phyloP scores from a whole-genome alignment of 2,329 filamentous ascomycete species.

The Aplosporella prunicola region DNA sequence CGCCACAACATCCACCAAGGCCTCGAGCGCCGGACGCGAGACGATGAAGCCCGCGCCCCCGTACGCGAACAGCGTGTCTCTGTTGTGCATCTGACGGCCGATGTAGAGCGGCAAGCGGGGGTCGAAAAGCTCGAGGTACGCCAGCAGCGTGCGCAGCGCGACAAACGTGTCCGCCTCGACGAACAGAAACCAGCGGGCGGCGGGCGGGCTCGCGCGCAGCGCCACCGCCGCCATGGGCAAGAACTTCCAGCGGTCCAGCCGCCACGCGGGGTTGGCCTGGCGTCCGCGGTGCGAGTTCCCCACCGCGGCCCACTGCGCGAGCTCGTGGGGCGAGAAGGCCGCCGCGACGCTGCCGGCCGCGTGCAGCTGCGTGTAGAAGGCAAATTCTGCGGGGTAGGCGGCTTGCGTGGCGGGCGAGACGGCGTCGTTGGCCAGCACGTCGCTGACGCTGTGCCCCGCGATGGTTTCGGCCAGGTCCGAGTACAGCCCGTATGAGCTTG shows the following conservation, averaged over 20 bases:
- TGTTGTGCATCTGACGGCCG: slow-evolving; percentile 45
- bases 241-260: slow-evolving; percentile 31
- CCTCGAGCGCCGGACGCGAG: slow-evolving; percentile 36
- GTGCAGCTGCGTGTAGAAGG: too few relatives aligned
- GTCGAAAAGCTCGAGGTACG: slow-evolving; percentile 46
- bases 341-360: too few relatives aligned
- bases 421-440: too few relatives aligned
- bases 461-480: too few relatives aligned
- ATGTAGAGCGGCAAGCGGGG: slow-evolving; percentile 41
- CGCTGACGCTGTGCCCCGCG: too few relatives aligned
- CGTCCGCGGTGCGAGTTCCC: neutral
- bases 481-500: too few relatives aligned
- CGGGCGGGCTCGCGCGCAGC: slow-evolving; percentile 28
- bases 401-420: too few relatives aligned
- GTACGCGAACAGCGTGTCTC: slow-evolving; percentile 42
- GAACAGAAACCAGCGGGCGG: slow-evolving; percentile 50
- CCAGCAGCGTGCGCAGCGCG: slow-evolving; percentile 43
- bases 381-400: too few relatives aligned
- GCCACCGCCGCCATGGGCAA: slow-evolving; percentile 27
- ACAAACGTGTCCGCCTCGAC: slow-evolving; percentile 51
- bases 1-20: slow-evolving; percentile 22
- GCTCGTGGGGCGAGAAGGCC: slow-evolving; percentile 14
- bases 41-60: slow-evolving; percentile 46
- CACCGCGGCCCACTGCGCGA: neutral
- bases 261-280: slow-evolving; percentile 21